Percentiles rank a stretch among this genome's conserved stretches.
Evolutionary conservation across 352 stramenopile genomes (phyloP).

Genomic region (Phytophthora sp.): DNA sequence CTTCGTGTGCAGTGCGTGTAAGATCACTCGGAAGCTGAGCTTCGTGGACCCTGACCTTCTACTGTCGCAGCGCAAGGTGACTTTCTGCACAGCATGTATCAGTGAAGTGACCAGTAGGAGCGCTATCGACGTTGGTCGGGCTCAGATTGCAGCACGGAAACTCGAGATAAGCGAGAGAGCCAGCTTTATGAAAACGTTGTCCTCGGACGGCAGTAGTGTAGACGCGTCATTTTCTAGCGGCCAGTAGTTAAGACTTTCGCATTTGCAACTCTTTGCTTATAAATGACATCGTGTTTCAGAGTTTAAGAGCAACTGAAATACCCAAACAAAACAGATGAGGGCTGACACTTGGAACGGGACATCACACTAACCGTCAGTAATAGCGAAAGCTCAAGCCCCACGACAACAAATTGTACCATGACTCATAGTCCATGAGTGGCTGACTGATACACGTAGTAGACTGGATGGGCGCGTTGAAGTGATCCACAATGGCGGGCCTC

Average conservation of each 20-base stretch:
- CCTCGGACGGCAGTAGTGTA: constrained; percentile 13
- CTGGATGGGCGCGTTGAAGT: no score
- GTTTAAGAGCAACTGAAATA: no score
- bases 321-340: no score
- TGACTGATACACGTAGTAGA: no score
- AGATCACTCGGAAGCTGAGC: constrained; percentile 29
- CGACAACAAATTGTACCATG: no score
- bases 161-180: neutral
- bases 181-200: constrained; percentile 18
- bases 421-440: no score
- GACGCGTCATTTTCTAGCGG: constrained; percentile 17
- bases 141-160: constrained; percentile 13
- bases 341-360: no score
- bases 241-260: constrained; percentile 6
- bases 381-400: no score
- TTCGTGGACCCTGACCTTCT: constrained; percentile 28
- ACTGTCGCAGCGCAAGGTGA: constrained; percentile 30
- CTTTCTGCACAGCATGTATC: constrained; percentile 40
- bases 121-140: constrained; percentile 21
- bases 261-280: no score
- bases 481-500: no score
- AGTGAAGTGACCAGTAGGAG: constrained; percentile 39
- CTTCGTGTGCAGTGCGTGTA: constrained; percentile 32
- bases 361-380: no score
- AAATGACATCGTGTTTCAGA: no score